Base-by-base conservation (phyloP, 139 green algal genomes). In the Raphidocelis subcapitata region DNA sequence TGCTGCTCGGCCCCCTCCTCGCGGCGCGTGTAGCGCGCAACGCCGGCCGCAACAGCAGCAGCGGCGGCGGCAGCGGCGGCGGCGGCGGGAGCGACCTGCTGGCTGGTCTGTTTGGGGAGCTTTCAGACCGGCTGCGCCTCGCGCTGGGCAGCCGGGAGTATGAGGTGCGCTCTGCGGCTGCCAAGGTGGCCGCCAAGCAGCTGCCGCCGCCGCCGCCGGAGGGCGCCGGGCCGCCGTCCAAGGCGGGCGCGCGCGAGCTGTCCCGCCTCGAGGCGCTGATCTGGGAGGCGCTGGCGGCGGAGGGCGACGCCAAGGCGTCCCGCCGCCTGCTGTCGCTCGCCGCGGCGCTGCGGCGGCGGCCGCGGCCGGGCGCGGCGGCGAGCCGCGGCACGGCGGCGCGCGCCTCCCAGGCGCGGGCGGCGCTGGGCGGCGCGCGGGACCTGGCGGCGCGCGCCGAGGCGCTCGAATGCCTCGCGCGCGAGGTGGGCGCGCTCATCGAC, bases 141-240 rank as follows among this genome's bases (percentile, higher is more conserved):
- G 86, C 74, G 20, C 52, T 92, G 32, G 31, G 31, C 0, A 80
- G 62, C 24, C n/a, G 29, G 12, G 47, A 41, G 1, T 89, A 88
- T 63, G 89, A 94, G 28, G 81, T 90, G 29, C 67, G 81, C 2
- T 76, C 83, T 4, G 79, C 85, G 1, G 83, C 77, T 3, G 41
- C 87, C 33, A 93, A 93, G 72, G 72, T 70, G 20, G 63, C 72
- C n/a, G 78, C 67, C 44, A 28, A 67, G 37, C 68, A 69, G 2
- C 29, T 85, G 33, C 46, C 68, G 33, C 60, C 37, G 3, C 3
- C 18, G n/a, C 60, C 61, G 2, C 55, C 78, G 33, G 37, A 57
- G 56, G 32, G 69, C 31, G 60, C 51, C 69, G 65, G 56, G 41
- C 32, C 49, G 21, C 56, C n/a, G 21, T 5, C 31, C 37, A 24